Percentiles rank a stretch among this genome's conserved stretches.
These are phyloP conservation scores for Backusella liffmaniae DNA, from an alignment of 192 early-diverging fungal genomes.

Conservation along the genomic window DNA sequence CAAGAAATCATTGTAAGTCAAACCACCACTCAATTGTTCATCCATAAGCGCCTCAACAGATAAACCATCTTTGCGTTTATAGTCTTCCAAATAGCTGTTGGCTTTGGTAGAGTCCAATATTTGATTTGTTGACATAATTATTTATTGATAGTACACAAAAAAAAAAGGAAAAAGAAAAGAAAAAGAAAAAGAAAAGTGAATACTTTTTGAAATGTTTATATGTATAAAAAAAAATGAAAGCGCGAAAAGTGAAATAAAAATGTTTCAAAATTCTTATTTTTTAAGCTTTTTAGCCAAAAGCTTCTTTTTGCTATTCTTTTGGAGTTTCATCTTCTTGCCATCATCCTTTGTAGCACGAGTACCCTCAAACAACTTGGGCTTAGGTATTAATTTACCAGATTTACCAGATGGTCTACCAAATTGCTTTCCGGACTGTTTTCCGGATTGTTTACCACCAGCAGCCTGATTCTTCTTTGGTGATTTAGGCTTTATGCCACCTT, in stretches of 20 bases:
- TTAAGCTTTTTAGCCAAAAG: conserved; percentile 1
- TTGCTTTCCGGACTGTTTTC: no score
- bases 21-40: conserved; percentile 72
- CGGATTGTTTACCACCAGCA: conserved; percentile 28
- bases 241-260: background rate
- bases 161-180: background rate
- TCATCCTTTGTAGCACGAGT: conserved; percentile 53
- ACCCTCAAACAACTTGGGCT: conserved; percentile 45
- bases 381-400: conserved; percentile 23
- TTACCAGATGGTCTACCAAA: conserved; percentile 32
- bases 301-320: conserved; percentile 21
- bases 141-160: background rate
- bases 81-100: background rate
- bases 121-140: background rate
- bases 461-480: conserved; percentile 7
- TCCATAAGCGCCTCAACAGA: conserved; percentile 84
- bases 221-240: background rate
- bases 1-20: conserved; percentile 98
- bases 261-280: conserved; percentile 7
- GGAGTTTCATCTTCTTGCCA: conserved; percentile 18
- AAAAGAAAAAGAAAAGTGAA: background rate
- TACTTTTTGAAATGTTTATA: background rate
- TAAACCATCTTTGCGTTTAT: conserved; percentile 71
- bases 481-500: conserved; percentile 24
- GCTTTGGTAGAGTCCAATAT: conserved; percentile 2